Evolutionary conservation across 208 protist genomes (phyloP), one percentile per base, ranked within the genome.

Genomic region (Kentomonas sorsogonicus): DNA sequence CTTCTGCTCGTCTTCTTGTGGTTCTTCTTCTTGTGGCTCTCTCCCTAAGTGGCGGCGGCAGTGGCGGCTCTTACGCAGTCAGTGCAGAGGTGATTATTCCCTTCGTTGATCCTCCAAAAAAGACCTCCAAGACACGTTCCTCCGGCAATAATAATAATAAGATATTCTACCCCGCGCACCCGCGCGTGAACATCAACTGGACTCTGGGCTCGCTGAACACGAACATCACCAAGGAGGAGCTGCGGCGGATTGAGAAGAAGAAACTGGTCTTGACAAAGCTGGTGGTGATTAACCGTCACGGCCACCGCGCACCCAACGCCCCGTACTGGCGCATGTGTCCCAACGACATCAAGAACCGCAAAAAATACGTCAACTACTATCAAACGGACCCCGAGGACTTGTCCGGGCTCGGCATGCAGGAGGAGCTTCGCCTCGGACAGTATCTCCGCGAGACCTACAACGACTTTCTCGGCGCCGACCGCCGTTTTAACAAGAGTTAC

Each of bases 261-360:
- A 69, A 83, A 43, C 74, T 92, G 22, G 79, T 87, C 2, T 55
- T 91, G 13, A 86, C 72, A 1, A 87, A 89, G 60, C 63, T 92
- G 10, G 60, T 92, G 53, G 77, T 86, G 15, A 58, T 92, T 34
- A 89, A 87, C 54, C 80, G 85, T 22, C 85, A 92, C 53, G 85
- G 85, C 27, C 85, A 92, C 60, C 80, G 85, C 46, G 69, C 81
- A 4, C 85, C 85, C 23, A 92, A 92, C 56, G 77, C 72, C 15
- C 76, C 78, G 29, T 92, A 81, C 67, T 92, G 85, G 85, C 51
- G 53, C 20, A 66, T 79, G 65, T 92, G 85, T 63, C 78, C 78
- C 2, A 78, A 71, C n/a, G 80, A 89, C 34, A 53, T 38, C 20
- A 61, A 69, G 27, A 89, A 77, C 60, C 69, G 45, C 18, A 44